Conservation (phyloP, 1,139 yeast species). For the Casaregolazyma lundiana region DNA sequence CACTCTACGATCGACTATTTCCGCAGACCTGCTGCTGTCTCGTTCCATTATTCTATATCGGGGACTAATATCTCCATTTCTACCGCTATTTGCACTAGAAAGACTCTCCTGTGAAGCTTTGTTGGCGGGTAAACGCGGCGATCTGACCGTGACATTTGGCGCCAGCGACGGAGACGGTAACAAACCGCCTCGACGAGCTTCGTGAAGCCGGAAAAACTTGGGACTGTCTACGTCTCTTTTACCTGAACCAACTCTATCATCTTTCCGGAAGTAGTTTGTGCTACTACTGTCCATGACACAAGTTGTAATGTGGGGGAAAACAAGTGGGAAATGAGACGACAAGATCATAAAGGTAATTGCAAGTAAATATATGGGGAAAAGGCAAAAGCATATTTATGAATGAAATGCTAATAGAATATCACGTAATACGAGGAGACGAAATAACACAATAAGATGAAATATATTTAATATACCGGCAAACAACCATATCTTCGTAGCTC, state of each 20-base stretch:
- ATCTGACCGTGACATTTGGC: not conserved
- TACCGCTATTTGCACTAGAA: not conserved
- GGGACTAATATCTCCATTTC: not conserved
- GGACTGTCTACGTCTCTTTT: not conserved
- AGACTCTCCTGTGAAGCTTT: not conserved
- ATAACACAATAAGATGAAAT: not conserved
- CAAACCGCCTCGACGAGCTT: constrained; percentile 1
- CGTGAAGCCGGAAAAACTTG: constrained; percentile 8
- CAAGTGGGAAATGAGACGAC: not conserved
- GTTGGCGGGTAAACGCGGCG: not conserved
- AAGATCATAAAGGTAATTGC: no score
- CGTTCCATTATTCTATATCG: not conserved
- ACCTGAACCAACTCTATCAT: not conserved
- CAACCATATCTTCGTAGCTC: not conserved
- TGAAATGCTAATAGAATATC: not conserved
- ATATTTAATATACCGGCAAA: not conserved
- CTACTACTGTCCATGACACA: not conserved
- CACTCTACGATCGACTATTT: constrained; percentile 26
- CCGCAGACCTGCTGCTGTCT: constrained; percentile 12
- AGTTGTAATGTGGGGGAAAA: no score
- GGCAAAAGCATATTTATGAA: no score
- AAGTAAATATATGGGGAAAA: no score
- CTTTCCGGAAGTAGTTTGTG: not conserved
- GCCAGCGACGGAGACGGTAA: not conserved
- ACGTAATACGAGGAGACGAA: not conserved